A percentile compares a stretch with the other conserved stretches of the same genome.
phyloP scores from a whole-genome alignment of 2,329 filamentous ascomycete species.

The Clonostachys rhizophaga region DNA sequence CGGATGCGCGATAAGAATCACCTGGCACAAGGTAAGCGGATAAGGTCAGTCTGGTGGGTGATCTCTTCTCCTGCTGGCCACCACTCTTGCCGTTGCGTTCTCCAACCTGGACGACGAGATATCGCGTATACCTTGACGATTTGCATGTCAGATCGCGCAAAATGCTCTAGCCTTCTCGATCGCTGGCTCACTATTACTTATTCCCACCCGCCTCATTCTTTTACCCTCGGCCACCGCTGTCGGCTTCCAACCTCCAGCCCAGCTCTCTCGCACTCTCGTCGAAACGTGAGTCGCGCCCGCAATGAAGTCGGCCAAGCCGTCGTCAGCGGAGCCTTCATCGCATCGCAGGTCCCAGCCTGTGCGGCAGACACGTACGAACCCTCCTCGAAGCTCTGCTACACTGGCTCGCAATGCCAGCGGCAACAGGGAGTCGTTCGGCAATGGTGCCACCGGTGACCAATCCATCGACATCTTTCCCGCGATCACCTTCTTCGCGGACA shows the following conservation, averaged over 20 bases:
- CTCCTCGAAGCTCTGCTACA: constrained; percentile 48
- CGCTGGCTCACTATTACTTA: background rate
- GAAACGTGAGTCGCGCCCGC: constrained; percentile 7
- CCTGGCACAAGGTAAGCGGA: constrained; percentile 1
- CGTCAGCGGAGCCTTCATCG: constrained; percentile 35
- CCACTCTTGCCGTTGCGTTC: background rate
- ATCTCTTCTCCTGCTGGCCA: background rate
- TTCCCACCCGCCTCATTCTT: background rate
- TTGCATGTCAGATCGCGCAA: no score
- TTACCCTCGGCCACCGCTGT: background rate
- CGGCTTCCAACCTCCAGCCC: background rate
- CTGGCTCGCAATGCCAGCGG: constrained; percentile 33
- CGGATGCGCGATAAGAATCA: no score
- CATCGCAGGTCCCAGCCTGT: constrained; percentile 59
- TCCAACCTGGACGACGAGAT: no score
- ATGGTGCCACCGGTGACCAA: constrained; percentile 42
- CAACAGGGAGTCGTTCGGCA: constrained; percentile 34
- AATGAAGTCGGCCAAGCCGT: constrained; percentile 53
- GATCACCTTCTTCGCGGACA: constrained; percentile 78
- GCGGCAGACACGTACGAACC: constrained; percentile 62
- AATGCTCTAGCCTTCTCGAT: background rate
- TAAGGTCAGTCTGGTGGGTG: constrained; percentile 2
- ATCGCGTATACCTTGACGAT: no score
- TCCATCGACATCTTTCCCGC: constrained; percentile 64
- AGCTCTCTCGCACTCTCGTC: background rate